Base-by-base conservation (phyloP, 1,284 basidiomycete species). In the Pyrrhoderma noxium region DNA sequence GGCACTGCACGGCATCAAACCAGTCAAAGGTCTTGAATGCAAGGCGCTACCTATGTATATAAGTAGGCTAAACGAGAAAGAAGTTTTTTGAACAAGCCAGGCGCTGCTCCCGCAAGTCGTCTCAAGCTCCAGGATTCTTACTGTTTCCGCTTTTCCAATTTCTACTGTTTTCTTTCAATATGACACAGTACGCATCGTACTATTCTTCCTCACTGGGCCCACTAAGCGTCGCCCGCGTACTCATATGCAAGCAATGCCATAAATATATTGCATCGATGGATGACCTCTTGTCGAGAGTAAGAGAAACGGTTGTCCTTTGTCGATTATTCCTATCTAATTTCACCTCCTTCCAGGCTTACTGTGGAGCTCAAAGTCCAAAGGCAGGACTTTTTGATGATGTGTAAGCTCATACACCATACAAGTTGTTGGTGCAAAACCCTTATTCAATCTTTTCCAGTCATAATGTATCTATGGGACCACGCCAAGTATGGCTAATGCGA, bases 401-500 rank as follows among this genome's bases (percentile, higher is more conserved):
- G 53, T 55, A 21, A 48, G 49, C 47, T 5, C 2, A 25, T 31
- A 45, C 36, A 7, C 21, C 8, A 19, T 43, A 5, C 27, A 5
- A 5, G 5, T 31, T 31, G 27, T 31, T 5, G 27, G 27, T 14
- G 22, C 9, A 34, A 47, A 2, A n/a, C 37, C 38, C n/a, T 38
- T 35, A 3, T 25, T 19, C 5, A 47, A 8, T 31, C 18, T 35
- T 2, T 37, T 5, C 16, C 46, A 49, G 7, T 49, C 53, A 16
- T 11, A 54, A 54, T 21, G 53, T 54, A 36, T 40, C 42, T 14
- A 42, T 54, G 13, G 53, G 53, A 19, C 16, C 34, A 18, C 49
- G 45, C 37, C 49, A 55, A 31, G 49, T 55, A 8, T 55, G 49
- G 51, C 69, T 83, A 37, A 82, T 83, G 79, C 69, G 69, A 41